A percentile compares a stretch with the other conserved stretches of the same genome.
Conservation (phyloP, 108 stramenopile genomes). For the Schizochytrium sp. region DNA sequence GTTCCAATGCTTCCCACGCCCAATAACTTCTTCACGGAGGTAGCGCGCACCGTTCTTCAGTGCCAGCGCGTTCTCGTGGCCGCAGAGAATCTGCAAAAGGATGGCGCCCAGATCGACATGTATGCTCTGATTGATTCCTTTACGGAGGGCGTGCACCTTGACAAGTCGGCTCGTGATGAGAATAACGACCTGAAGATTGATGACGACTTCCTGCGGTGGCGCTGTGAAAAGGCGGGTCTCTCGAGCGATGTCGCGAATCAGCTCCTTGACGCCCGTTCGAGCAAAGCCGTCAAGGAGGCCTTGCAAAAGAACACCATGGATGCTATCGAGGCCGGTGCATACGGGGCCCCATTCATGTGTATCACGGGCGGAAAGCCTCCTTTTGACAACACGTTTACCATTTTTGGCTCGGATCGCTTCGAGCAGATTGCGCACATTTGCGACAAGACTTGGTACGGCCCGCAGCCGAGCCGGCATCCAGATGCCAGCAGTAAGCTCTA, state of each 20-base stretch:
- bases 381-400: neutral
- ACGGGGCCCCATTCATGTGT: neutral
- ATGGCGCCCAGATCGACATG: neutral
- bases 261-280: neutral
- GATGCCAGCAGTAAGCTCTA: neutral
- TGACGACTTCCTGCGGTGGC: neutral
- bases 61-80: constrained; percentile 5
- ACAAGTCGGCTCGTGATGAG: neutral
- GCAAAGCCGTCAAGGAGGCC: neutral
- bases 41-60: neutral
- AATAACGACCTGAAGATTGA: neutral
- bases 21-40: neutral
- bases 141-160: neutral
- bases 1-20: neutral
- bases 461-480: neutral
- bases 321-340: neutral
- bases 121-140: neutral
- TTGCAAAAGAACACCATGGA: constrained; percentile 3
- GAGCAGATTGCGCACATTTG: constrained; percentile 1
- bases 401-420: constrained; percentile 12
- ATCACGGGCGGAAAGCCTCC: neutral
- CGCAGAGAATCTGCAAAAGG: neutral
- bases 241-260: neutral
- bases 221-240: neutral
- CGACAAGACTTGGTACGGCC: neutral